These are phyloP conservation scores for Mucor circinelloides DNA, from an alignment of 371 early-diverging fungal species.

Conservation along the genomic window DNA sequence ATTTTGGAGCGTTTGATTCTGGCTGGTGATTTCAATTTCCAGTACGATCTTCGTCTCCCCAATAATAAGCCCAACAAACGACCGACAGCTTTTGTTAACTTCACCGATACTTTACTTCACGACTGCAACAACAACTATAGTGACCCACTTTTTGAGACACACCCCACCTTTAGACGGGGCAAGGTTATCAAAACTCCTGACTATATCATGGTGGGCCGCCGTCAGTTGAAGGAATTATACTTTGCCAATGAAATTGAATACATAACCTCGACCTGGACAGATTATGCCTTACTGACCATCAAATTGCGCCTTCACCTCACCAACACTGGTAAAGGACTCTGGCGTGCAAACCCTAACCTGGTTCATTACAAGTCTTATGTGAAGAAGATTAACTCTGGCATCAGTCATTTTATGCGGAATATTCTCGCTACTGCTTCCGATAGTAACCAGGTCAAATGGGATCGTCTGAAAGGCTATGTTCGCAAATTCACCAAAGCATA, in stretches of 20 bases:
- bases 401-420: neutral
- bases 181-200: neutral
- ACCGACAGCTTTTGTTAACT: neutral
- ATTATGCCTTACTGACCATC: neutral
- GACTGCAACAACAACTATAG: neutral
- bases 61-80: neutral
- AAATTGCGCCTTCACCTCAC: neutral
- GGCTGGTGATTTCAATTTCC: neutral
- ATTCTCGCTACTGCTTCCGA: neutral
- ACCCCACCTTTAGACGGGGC: no score
- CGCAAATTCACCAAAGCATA: neutral
- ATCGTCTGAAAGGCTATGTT: neutral
- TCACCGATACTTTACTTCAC: neutral
- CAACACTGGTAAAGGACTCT: constrained; percentile 5
- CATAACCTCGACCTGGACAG: constrained; percentile 1
- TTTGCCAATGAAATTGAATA: neutral
- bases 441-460: neutral
- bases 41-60: neutral
- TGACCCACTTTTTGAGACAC: no score
- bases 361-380: neutral
- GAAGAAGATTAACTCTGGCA: neutral
- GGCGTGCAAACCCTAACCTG: neutral
- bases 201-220: neutral
- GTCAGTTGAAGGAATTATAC: neutral
- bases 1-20: neutral